Evolutionary conservation across 768 basidiomycete species (phyloP).

Genomic region (Lentinula boryana): DNA sequence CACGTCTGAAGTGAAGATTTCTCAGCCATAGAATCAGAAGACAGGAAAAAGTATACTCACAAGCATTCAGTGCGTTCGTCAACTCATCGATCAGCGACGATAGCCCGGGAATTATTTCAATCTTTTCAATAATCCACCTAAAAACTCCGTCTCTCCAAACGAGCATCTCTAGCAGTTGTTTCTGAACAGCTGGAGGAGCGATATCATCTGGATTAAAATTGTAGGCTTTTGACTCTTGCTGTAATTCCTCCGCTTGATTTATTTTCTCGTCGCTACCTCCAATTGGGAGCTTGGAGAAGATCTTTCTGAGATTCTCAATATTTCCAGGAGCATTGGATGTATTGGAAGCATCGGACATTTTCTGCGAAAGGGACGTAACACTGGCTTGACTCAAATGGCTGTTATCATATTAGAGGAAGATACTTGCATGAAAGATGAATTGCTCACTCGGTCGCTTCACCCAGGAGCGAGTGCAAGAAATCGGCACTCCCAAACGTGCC

Average conservation of each 20-base stretch:
- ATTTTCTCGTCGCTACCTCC: constrained; percentile 48
- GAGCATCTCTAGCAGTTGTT: constrained; percentile 47
- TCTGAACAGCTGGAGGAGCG: constrained; percentile 59
- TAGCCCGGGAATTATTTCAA: constrained; percentile 64
- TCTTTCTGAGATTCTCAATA: constrained; percentile 29
- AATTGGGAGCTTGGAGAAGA: constrained; percentile 45
- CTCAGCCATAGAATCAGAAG: neutral
- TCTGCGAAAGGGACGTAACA: constrained; percentile 49
- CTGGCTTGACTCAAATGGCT: constrained; percentile 57
- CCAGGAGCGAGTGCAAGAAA: constrained; percentile 60
- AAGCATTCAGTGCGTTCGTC: constrained; percentile 61
- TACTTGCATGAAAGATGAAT: neutral
- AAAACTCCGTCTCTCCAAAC: constrained; percentile 61
- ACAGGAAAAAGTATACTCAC: constrained; percentile 25
- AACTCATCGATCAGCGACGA: constrained; percentile 51
- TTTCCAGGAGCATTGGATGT: constrained; percentile 25
- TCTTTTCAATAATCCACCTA: constrained; percentile 43
- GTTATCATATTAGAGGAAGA: constrained; percentile 1
- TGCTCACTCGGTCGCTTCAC: constrained; percentile 58
- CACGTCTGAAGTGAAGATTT: constrained; percentile 35
- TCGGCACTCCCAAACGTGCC: constrained; percentile 66
- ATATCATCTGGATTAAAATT: constrained; percentile 57
- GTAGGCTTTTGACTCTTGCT: constrained; percentile 51
- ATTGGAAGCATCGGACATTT: constrained; percentile 38
- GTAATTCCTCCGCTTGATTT: constrained; percentile 48